phyloP scores from a whole-genome alignment of 2,329 filamentous ascomycete genomes.

The Trichoderma sp. region DNA sequence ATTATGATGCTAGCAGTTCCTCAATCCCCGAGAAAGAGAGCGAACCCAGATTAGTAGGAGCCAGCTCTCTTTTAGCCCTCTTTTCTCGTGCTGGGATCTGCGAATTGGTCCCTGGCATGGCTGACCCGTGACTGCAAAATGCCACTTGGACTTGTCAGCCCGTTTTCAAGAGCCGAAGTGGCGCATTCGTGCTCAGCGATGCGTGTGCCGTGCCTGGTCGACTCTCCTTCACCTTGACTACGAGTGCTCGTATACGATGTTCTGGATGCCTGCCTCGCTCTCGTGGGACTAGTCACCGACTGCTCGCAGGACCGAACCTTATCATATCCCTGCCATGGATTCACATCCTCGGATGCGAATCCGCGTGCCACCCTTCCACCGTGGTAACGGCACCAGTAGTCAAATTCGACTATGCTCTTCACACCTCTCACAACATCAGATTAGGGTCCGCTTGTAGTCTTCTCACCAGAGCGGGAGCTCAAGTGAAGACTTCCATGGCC shows the following conservation, averaged over 20 bases:
- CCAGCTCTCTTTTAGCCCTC: neutral
- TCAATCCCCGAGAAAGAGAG: neutral
- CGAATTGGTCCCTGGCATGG: neutral
- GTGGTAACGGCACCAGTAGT: neutral
- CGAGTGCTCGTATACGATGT: neutral
- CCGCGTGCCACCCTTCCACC: slow-evolving; percentile 14
- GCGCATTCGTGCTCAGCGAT: slow-evolving; percentile 12
- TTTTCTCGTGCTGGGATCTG: neutral
- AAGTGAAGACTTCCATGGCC: neutral
- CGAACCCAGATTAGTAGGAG: neutral
- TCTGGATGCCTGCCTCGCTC: neutral
- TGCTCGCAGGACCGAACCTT: slow-evolving; percentile 13
- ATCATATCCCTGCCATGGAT: slow-evolving; percentile 4
- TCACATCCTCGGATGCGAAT: neutral
- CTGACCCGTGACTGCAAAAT: neutral
- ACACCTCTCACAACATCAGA: slow-evolving; percentile 17
- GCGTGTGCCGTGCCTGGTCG: neutral
- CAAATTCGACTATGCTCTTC: slow-evolving; percentile 15
- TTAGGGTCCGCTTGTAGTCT: slow-evolving; percentile 10
- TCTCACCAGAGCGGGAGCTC: neutral
- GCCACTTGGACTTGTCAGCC: neutral
- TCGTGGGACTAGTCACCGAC: slow-evolving; percentile 5
- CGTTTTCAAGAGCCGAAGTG: slow-evolving; percentile 21
- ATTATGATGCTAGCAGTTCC: neutral
- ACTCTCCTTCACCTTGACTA: neutral